These are phyloP conservation scores for Zea mays DNA, from an alignment of 176 grass and related monocot species.

Conservation along the genomic window DNA sequence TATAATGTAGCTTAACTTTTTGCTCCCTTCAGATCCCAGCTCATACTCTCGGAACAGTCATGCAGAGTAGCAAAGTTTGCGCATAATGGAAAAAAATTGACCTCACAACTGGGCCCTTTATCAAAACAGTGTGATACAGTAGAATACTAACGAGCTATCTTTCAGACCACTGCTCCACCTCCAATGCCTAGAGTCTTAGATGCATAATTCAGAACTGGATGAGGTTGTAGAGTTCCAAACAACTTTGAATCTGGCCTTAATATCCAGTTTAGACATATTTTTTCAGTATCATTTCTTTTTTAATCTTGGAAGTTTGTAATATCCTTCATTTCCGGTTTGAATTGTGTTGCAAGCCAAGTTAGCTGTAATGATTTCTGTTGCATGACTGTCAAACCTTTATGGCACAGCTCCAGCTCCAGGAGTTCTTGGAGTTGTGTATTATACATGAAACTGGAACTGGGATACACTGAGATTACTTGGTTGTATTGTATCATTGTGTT, in stretches of 20 bases:
- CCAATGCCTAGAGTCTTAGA: not conserved
- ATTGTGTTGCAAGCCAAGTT: constrained; percentile 2
- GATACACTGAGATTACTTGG: not conserved
- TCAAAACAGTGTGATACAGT: too few relatives aligned
- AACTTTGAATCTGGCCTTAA: not conserved
- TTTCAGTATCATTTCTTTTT: not conserved
- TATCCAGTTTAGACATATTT: not conserved
- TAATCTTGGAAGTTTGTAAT: not conserved
- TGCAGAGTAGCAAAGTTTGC: not conserved
- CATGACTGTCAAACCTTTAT: not conserved
- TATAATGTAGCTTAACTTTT: not conserved
- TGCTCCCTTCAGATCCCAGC: not conserved
- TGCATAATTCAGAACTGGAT: not conserved
- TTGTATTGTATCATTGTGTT: not conserved
- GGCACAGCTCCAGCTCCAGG: not conserved
- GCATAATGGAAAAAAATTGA: not conserved
- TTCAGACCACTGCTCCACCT: not conserved
- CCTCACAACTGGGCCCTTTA: not conserved
- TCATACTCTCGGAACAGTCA: not conserved
- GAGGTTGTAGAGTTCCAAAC: not conserved
- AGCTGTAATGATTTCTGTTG: constrained; percentile 15
- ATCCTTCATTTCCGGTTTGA: constrained; percentile 2
- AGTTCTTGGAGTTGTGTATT: not conserved
- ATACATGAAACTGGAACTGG: not conserved
- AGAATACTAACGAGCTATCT: too few relatives aligned